Evolutionary conservation across 169 alveolate genomes (phyloP).

Genomic region (Sarcocystis neurona): DNA sequence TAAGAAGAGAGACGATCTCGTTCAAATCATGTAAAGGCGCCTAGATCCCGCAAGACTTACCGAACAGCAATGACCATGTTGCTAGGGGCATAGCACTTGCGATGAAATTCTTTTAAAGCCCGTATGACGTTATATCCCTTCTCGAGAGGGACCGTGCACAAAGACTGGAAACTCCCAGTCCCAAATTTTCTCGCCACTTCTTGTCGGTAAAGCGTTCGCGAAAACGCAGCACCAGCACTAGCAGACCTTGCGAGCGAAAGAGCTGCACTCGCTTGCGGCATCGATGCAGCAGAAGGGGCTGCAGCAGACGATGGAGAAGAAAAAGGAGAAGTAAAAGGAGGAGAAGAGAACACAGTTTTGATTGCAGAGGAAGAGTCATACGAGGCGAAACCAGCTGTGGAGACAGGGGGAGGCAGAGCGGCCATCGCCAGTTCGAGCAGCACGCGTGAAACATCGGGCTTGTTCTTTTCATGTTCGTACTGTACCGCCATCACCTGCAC

Average conservation of each 20-base stretch:
- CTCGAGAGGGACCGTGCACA: slow-evolving; percentile 63
- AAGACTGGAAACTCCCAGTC: slow-evolving; percentile 69
- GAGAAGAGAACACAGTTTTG: not conserved
- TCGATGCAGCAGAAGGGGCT: too few relatives aligned
- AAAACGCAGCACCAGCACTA: too few relatives aligned
- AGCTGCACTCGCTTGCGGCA: too few relatives aligned
- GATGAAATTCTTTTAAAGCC: slow-evolving; percentile 66
- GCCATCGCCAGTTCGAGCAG: slow-evolving; percentile 51
- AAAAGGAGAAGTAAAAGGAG: not conserved
- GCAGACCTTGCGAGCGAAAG: too few relatives aligned
- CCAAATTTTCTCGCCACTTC: slow-evolving; percentile 65
- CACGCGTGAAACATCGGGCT: slow-evolving; percentile 39
- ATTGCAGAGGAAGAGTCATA: not conserved
- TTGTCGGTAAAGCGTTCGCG: not conserved
- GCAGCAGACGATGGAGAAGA: not conserved
- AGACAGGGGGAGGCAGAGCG: not conserved
- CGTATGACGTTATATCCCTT: slow-evolving; percentile 66
- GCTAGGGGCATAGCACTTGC: slow-evolving; percentile 59
- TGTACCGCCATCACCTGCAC: slow-evolving; percentile 61
- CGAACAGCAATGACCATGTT: slow-evolving; percentile 63
- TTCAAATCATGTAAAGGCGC: too few relatives aligned
- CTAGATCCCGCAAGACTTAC: slow-evolving; percentile 35
- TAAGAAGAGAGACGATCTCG: too few relatives aligned
- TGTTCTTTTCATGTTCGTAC: slow-evolving; percentile 55
- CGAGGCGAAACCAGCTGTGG: not conserved